These are phyloP conservation scores for Brettanomyces anomalus DNA, from an alignment of 805 yeast species.

Conservation along the genomic window DNA sequence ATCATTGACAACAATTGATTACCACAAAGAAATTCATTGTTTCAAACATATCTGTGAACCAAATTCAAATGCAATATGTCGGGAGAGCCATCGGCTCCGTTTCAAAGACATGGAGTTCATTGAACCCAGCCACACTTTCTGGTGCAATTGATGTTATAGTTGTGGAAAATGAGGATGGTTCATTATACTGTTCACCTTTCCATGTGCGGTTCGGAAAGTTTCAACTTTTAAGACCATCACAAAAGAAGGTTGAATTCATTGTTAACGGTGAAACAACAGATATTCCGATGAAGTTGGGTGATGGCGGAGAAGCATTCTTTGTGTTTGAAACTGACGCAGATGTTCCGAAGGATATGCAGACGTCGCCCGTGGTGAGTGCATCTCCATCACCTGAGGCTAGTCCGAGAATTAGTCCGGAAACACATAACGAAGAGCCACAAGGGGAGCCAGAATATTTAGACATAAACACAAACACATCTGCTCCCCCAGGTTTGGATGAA, in stretches of 20 bases:
- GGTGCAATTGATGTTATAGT: slow-evolving; percentile 98
- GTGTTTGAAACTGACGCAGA: slow-evolving; percentile 78
- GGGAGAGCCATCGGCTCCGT: slow-evolving; percentile 93
- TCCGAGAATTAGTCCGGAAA: slow-evolving; percentile 11
- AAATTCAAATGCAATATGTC: slow-evolving; percentile 77
- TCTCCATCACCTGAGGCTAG: slow-evolving; percentile 46
- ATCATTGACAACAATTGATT: too few relatives aligned
- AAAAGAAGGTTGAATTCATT: slow-evolving; percentile 82
- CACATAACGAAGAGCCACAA: slow-evolving; percentile 9
- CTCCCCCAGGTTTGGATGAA: neutral
- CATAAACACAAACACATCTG: slow-evolving; percentile 27
- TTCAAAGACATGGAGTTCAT: slow-evolving; percentile 93
- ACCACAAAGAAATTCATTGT: too few relatives aligned
- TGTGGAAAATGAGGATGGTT: slow-evolving; percentile 77
- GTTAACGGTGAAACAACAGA: slow-evolving; percentile 78
- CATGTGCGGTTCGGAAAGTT: slow-evolving; percentile 95
- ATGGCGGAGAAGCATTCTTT: slow-evolving; percentile 96
- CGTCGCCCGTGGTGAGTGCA: slow-evolving; percentile 78
- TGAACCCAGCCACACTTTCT: slow-evolving; percentile 90
- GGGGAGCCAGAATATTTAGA: slow-evolving; percentile 46
- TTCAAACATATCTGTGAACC: neutral
- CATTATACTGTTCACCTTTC: slow-evolving; percentile 80
- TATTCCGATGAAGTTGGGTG: slow-evolving; percentile 93
- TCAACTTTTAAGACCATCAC: slow-evolving; percentile 86
- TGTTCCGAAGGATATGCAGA: slow-evolving; percentile 70